Evolutionary conservation across 306 rosid species (phyloP), one percentile per base, ranked within the genome.

Genomic region (Prunus kanzakura): DNA sequence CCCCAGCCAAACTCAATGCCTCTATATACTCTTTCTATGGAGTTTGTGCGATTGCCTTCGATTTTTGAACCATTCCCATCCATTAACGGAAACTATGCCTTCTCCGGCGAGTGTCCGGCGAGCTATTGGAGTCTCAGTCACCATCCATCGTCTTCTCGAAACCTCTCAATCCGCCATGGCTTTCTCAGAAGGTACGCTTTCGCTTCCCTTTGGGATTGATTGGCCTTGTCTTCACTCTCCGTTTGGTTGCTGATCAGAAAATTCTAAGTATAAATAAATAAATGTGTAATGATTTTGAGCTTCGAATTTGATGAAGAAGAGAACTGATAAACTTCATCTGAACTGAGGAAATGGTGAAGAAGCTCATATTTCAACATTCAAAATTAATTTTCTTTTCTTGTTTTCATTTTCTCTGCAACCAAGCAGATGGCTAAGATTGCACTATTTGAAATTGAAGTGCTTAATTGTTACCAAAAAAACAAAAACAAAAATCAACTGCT

Each of bases 401-500:
- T 64, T 62, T 63, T 66, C 57, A 63, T 80, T 83, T 88, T 82
- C 84, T 87, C 84, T 82, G 90, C 79, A 85, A 83, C 84, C 87
- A 75, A 87, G 83, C 84, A 81, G 87, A 82, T 77, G 73, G 78
- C 61, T 67, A 75, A 52, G 68, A 52, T 69, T 66, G 70, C 51
- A 67, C 70, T 75, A 54, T 18, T 20, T 62, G 85, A 87, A 76
- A 68, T 64, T 85, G 74, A 78, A 84, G 51, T 80, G 88, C 78
- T 82, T 80, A 75, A 76, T 78, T 61, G 65, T 69, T 74, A 29
- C 77, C 85, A 61, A 75, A 72, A 83, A n/a, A 77, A 80, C 69
- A 64, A 73, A 72, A 83, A n/a, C 75, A 80, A 66, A 79, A 88
- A 89, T 78, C 93, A 92, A 87, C 91, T 92, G 81, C 84, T 85